phyloP scores from a whole-genome alignment of 2,329 filamentous ascomycete species.

The Aspergillus tamarii region DNA sequence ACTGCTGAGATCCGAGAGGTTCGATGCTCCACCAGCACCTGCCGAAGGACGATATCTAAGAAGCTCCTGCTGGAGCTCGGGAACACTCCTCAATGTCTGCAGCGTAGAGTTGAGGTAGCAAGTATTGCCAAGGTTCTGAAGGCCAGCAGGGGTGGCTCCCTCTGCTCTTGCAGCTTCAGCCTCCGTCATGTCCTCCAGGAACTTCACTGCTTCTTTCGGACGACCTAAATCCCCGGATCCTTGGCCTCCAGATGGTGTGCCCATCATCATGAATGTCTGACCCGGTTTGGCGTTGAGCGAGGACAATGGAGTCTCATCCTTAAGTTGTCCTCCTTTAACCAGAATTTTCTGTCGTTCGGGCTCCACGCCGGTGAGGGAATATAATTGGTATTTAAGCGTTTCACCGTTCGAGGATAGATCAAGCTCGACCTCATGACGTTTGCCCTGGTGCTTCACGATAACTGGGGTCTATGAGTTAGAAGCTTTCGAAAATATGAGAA shows the following conservation, averaged over 20 bases:
- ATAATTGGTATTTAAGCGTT: slow-evolving; percentile 93
- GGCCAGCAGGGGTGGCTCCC: slow-evolving; percentile 82
- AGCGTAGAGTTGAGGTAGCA: slow-evolving; percentile 98
- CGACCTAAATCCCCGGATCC: slow-evolving; percentile 62
- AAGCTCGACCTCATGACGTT: slow-evolving; percentile 91
- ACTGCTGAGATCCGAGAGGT: slow-evolving; percentile 52
- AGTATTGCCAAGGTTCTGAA: slow-evolving; percentile 94
- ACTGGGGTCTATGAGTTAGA: slow-evolving; percentile 58
- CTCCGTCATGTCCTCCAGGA: slow-evolving; percentile 96
- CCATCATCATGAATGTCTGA: slow-evolving; percentile 95
- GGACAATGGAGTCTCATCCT: slow-evolving; percentile 87
- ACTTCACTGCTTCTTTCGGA: slow-evolving; percentile 81
- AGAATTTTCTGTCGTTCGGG: slow-evolving; percentile 95
- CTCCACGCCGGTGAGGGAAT: slow-evolving; percentile 92
- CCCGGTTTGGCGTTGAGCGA: slow-evolving; percentile 83
- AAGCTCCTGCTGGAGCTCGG: slow-evolving; percentile 84
- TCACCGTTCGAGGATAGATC: slow-evolving; percentile 83
- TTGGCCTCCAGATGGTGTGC: slow-evolving; percentile 73
- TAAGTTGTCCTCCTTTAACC: slow-evolving; percentile 90
- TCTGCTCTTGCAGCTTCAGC: slow-evolving; percentile 82
- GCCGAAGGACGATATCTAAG: slow-evolving; percentile 59
- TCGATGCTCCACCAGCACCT: slow-evolving; percentile 30
- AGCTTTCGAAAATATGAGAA: not conserved
- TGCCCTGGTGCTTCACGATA: slow-evolving; percentile 91
- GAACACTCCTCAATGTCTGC: slow-evolving; percentile 85